Percentiles rank a stretch among this genome's conserved stretches.
phyloP scores from a whole-genome alignment of 129 eudicot species.

The Escallonia rubra region DNA sequence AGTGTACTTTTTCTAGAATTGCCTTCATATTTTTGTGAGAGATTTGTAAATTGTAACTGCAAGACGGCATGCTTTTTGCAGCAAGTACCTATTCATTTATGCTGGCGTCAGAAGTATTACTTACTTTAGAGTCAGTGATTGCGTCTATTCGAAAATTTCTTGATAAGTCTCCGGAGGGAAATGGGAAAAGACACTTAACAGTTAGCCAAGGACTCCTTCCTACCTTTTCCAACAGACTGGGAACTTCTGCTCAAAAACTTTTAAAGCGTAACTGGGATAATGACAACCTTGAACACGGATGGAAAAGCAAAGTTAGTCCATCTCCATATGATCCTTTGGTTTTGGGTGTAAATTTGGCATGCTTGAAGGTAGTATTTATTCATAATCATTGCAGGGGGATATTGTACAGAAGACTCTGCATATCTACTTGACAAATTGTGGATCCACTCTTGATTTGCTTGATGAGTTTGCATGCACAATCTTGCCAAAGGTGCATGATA shows the following conservation, averaged over 20 bases:
- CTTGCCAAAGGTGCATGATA: conserved; percentile 52
- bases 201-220: conserved; percentile 34
- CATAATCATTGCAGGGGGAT: conserved; percentile 50
- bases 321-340: conserved; percentile 1
- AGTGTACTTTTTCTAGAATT: conserved; percentile 3
- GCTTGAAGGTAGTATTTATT: conserved; percentile 7
- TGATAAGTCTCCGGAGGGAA: conserved; percentile 34
- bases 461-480: conserved; percentile 67
- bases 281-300: conserved; percentile 30
- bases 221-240: conserved; percentile 45
- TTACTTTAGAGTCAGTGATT: conserved; percentile 49
- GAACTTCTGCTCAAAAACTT: conserved; percentile 50
- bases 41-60: conserved; percentile 11
- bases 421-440: conserved; percentile 65
- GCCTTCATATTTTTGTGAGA: background rate
- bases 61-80: conserved; percentile 31
- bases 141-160: conserved; percentile 36
- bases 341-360: conserved; percentile 4
- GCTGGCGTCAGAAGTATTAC: conserved; percentile 69
- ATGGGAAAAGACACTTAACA: conserved; percentile 29
- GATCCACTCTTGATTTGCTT: conserved; percentile 47
- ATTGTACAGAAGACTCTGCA: conserved; percentile 62
- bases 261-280: conserved; percentile 44
- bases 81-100: conserved; percentile 56
- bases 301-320: conserved; percentile 54